These are phyloP conservation scores for Debaryomyces prosopidis DNA, from an alignment of 805 yeast species.

Conservation along the genomic window DNA sequence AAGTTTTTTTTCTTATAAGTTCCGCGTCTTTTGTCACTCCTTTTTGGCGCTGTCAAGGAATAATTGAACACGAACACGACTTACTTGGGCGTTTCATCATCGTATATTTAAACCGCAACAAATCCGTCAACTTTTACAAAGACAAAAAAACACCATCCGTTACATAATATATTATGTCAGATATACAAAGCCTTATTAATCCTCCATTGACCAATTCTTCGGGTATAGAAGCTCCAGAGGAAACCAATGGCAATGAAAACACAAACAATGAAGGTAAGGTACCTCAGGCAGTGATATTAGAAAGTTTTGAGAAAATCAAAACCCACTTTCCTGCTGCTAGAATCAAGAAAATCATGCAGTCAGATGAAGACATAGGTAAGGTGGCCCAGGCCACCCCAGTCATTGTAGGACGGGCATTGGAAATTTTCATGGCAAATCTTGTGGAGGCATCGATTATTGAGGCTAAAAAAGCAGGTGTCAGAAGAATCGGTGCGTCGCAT, in stretches of 20 bases:
- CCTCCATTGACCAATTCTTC: background rate
- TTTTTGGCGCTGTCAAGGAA: background rate
- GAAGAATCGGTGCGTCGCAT: slow-evolving; percentile 80
- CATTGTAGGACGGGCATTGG: slow-evolving; percentile 94
- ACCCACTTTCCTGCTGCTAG: slow-evolving; percentile 92
- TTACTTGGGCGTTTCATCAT: background rate
- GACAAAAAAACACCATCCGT: background rate
- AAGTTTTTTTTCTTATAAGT: background rate
- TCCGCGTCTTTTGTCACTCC: background rate
- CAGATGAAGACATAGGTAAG: slow-evolving; percentile 97
- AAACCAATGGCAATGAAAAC: background rate
- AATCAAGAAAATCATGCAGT: slow-evolving; percentile 94
- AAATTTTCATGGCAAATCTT: slow-evolving; percentile 84
- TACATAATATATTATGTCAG: slow-evolving; percentile 6
- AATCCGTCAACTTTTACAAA: background rate
- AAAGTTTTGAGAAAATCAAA: slow-evolving; percentile 53
- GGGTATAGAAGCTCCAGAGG: slow-evolving; percentile 2
- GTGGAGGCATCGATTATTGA: slow-evolving; percentile 81
- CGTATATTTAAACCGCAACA: background rate
- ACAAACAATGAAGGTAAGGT: slow-evolving; percentile 12
- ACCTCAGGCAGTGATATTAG: slow-evolving; percentile 31
- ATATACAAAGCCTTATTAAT: slow-evolving; percentile 5
- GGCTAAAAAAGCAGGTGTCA: slow-evolving; percentile 72
- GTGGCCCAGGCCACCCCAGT: slow-evolving; percentile 99
- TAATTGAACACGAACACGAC: background rate